phyloP scores from a whole-genome alignment of 2,329 filamentous ascomycete species.

The Didymella pinodella region DNA sequence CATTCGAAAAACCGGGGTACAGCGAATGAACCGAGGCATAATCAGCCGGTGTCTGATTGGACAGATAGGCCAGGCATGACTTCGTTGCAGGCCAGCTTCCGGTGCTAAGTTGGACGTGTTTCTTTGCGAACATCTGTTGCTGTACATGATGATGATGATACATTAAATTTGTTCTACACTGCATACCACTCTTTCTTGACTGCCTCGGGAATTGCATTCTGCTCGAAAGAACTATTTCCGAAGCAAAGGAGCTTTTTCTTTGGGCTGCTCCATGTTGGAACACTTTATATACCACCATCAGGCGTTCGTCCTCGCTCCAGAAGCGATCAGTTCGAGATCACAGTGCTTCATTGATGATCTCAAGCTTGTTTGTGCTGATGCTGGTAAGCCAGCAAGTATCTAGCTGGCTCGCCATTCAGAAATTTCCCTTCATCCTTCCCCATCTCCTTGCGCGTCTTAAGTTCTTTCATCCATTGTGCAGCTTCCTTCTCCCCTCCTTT shows the following conservation, averaged over 20 bases:
- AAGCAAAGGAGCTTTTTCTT: not conserved
- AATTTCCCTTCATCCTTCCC: not conserved
- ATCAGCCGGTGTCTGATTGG: conserved; percentile 12
- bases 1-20: conserved; percentile 27
- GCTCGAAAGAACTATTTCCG: not conserved
- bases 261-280: not conserved
- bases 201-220: not conserved
- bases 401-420: not conserved
- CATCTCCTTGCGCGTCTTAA: not conserved
- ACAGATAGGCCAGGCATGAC: not conserved
- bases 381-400: not conserved
- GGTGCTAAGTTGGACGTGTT: conserved; percentile 1
- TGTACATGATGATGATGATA: not conserved
- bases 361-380: not conserved
- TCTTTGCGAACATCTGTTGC: not conserved
- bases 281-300: not conserved
- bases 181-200: not conserved
- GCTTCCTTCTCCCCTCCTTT: not conserved
- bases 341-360: not conserved
- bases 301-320: not conserved
- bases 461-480: not conserved
- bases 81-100: conserved; percentile 3
- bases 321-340: too few relatives aligned
- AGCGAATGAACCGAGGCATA: conserved; percentile 30
- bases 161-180: not conserved